A percentile compares a stretch with the other conserved stretches of the same genome.
Evolutionary conservation across 208 protist genomes (phyloP).

Genomic region (Angomonas ambiguus): DNA sequence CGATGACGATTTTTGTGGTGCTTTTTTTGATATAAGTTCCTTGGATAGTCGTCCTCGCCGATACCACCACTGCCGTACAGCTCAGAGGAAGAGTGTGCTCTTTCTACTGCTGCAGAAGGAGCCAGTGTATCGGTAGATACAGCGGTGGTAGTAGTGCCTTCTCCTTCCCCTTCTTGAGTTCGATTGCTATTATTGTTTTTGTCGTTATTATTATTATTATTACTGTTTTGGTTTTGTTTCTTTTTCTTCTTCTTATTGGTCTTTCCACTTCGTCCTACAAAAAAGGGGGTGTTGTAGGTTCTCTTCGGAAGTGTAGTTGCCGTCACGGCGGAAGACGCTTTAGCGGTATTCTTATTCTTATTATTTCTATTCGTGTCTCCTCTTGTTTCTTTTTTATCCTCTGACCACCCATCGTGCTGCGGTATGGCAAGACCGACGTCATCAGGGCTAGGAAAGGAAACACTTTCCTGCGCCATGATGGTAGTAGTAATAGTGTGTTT

Average conservation of each 20-base stretch:
- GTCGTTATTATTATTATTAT: background rate
- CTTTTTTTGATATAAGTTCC: no score
- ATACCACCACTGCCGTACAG: no score
- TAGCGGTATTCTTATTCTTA: background rate
- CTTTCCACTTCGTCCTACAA: background rate
- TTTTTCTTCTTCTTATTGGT: background rate
- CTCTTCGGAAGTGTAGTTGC: no score
- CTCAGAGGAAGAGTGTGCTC: no score
- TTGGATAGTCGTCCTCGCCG: no score
- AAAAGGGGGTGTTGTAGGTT: slow-evolving; percentile 1
- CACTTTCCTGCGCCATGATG: no score
- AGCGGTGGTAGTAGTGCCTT: background rate
- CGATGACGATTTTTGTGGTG: no score
- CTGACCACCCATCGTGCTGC: background rate
- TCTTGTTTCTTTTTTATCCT: background rate
- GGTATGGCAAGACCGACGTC: background rate
- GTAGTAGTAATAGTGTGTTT: no score
- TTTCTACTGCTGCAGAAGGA: background rate
- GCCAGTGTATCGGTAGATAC: background rate
- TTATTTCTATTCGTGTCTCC: background rate
- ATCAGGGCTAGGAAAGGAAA: background rate
- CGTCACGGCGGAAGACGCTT: no score
- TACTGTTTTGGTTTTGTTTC: background rate
- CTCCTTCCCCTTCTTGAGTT: background rate
- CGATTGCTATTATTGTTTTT: no score